Base-by-base conservation (phyloP, 768 basidiomycete species). In the Hericium erinaceus region DNA sequence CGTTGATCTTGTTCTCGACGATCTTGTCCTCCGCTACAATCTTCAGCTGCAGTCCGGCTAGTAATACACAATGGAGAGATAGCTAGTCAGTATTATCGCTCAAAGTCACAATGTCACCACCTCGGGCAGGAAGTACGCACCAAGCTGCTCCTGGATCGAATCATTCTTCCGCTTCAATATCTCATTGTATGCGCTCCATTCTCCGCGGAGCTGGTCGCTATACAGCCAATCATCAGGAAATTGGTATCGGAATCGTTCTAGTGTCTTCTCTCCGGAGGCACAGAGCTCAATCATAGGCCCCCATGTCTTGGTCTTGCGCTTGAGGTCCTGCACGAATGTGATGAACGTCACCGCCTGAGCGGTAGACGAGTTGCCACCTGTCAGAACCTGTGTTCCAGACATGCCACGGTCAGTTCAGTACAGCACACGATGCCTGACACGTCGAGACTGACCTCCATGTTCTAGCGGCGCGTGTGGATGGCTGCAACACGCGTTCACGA, bases 1-100 rank as follows among this genome's bases (percentile, higher is more conserved):
- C 94, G 65, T 81, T 86, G 67, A 98, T 94, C 75, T 92, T 94
- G 72, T 92, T 91, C 75, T 95, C 92, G 1, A 98, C 84, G 56
- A 98, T 93, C 76, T 95, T 95, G 77, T 98, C 97, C 71, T 99
- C 94, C 1, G 97, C 94, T n/a, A 95, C 91, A 69, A 99, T 95
- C 80, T 98, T 99, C 61, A 98, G 78, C 72, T 98, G 97, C n/a
- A 99, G 77, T 0, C 95, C 97, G 61, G 92, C 95, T 95, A 59
- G 41, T 41, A 3, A 38, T 22, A 50, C 9, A 39, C 37, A 60
- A 39, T 2, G 26, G 55, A 48, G 20, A 61, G 28, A 5, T 5
- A 33, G 7, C 4, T 6, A 9, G 28, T 33, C 6, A 33, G n/a
- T n/a, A n/a, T n/a, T n/a, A n/a, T n/a, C n/a, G n/a, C n/a, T n/a